Conservation (phyloP, 306 rosid species). For the Lablab purpureus region DNA sequence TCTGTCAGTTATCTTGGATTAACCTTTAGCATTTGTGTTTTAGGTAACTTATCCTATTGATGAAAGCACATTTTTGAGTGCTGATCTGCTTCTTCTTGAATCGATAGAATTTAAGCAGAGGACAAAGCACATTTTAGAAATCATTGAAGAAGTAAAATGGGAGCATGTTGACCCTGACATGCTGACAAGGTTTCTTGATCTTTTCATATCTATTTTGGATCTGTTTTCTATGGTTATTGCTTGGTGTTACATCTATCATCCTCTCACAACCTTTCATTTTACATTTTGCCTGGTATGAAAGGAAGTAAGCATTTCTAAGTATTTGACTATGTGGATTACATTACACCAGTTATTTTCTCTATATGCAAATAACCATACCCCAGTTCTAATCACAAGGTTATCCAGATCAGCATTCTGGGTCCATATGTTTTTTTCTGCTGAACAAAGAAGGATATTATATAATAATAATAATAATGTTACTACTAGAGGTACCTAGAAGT, state of each 20-base stretch:
- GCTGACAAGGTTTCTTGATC: slow-evolving; percentile 75
- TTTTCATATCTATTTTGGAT: slow-evolving; percentile 38
- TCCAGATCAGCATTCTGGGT: neutral
- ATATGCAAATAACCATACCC: slow-evolving; percentile 10
- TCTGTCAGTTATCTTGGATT: slow-evolving; percentile 17
- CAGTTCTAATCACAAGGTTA: slow-evolving; percentile 11
- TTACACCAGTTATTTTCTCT: slow-evolving; percentile 22
- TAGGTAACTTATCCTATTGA: slow-evolving; percentile 71
- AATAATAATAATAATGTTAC: too few species aligned
- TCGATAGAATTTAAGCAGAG: slow-evolving; percentile 87
- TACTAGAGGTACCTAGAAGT: too few species aligned
- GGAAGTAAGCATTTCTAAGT: neutral
- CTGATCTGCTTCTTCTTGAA: slow-evolving; percentile 92
- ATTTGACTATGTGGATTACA: too few species aligned
- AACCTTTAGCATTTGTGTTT: slow-evolving; percentile 39
- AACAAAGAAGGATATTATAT: too few species aligned
- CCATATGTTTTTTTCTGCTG: too few species aligned
- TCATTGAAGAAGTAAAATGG: slow-evolving; percentile 87
- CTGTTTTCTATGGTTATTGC: slow-evolving; percentile 13
- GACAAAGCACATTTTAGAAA: slow-evolving; percentile 82
- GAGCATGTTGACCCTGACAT: slow-evolving; percentile 80
- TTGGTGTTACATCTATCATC: slow-evolving; percentile 28
- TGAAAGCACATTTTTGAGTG: slow-evolving; percentile 79
- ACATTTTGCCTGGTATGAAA: neutral
- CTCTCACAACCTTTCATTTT: slow-evolving; percentile 21